Conservation (phyloP, 2,329 filamentous ascomycete species). For the Alternaria incomplexa region DNA sequence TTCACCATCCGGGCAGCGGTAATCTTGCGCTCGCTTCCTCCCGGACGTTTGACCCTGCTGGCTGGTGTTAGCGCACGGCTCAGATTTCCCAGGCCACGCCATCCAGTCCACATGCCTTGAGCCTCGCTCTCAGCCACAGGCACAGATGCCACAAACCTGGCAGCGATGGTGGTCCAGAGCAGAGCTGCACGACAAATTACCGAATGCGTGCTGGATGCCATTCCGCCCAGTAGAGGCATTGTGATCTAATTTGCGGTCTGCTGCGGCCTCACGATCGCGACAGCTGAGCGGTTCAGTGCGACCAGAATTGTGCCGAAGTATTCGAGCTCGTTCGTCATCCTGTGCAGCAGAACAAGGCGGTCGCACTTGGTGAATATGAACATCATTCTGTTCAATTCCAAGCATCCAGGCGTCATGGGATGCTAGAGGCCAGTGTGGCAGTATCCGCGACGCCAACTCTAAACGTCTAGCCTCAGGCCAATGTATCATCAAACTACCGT, state of each 20-base stretch:
- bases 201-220: constrained; percentile 6
- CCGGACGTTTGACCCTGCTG: constrained; percentile 48
- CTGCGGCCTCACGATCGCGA: not conserved
- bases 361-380: not conserved
- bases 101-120: constrained; percentile 28
- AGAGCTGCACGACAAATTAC: constrained; percentile 14
- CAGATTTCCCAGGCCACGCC: constrained; percentile 29
- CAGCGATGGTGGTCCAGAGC: constrained; percentile 28
- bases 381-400: not conserved
- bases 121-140: constrained; percentile 34
- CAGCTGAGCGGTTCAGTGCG: constrained; percentile 1
- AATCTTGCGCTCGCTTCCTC: constrained; percentile 49
- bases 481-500: constrained; percentile 30
- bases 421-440: constrained; percentile 7
- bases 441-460: constrained; percentile 15
- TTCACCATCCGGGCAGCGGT: constrained; percentile 38
- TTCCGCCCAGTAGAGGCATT: constrained; percentile 4
- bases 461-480: constrained; percentile 20
- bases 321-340: not conserved
- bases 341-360: not conserved
- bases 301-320: not conserved
- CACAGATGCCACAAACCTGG: constrained; percentile 19
- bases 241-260: not conserved
- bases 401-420: not conserved
- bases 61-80: constrained; percentile 39